phyloP scores from a whole-genome alignment of 148 eudicot genomes.

The Rhododendron ferrugineum region DNA sequence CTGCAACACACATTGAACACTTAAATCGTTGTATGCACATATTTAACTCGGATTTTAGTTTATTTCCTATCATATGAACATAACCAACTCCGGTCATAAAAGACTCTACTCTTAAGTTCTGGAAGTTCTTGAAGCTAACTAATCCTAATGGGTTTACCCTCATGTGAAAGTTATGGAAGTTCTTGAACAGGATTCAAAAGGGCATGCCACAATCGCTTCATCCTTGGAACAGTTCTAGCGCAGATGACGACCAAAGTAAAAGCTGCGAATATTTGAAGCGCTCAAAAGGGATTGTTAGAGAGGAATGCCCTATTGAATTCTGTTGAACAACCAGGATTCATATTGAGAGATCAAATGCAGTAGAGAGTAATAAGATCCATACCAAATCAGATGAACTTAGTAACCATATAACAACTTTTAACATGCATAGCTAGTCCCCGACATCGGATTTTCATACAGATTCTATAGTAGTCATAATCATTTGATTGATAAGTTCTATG shows the following conservation, averaged over 20 bases:
- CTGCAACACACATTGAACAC: background rate
- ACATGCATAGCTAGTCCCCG: background rate
- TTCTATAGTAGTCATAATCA: background rate
- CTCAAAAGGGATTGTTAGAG: background rate
- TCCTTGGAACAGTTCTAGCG: background rate
- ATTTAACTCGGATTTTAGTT: background rate
- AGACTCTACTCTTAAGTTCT: background rate
- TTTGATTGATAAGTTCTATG: background rate
- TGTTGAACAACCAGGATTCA: background rate
- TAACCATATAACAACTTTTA: background rate
- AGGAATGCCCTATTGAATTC: background rate
- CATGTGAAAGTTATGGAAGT: background rate
- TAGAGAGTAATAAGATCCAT: background rate
- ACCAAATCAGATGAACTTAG: background rate
- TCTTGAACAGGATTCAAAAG: background rate
- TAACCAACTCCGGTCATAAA: background rate
- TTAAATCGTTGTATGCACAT: background rate
- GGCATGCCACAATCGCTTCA: background rate
- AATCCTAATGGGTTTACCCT: background rate
- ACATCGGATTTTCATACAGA: background rate
- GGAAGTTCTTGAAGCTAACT: background rate
- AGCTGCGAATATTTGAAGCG: background rate
- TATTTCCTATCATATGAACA: background rate
- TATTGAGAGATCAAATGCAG: background rate
- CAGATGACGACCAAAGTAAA: background rate